Evolutionary conservation across 2,329 filamentous ascomycete genomes (phyloP).

Genomic region (Aureobasidium sp.): DNA sequence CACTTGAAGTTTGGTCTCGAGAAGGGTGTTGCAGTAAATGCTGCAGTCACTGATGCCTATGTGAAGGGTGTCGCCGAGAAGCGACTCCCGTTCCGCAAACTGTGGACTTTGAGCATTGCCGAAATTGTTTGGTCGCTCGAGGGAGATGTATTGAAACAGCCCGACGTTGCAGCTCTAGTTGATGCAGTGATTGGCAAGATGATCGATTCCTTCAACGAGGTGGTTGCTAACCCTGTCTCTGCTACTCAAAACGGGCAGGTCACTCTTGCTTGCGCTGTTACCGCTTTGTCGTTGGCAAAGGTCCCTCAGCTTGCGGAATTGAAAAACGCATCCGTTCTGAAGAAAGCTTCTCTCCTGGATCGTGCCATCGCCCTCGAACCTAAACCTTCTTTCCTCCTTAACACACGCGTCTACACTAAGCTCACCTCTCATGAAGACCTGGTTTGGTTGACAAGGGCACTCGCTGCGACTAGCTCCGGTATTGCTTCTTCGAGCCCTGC

Average conservation of each 20-base stretch:
- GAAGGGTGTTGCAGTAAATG: slow-evolving; percentile 53
- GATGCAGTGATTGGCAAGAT: slow-evolving; percentile 47
- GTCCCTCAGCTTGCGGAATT: slow-evolving; percentile 46
- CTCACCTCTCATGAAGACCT: slow-evolving; percentile 65
- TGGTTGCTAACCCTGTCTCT: slow-evolving; percentile 64
- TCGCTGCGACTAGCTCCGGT: slow-evolving; percentile 38
- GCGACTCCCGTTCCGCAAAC: slow-evolving; percentile 62
- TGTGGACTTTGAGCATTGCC: slow-evolving; percentile 71
- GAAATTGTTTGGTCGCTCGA: slow-evolving; percentile 56
- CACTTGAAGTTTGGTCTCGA: slow-evolving; percentile 55
- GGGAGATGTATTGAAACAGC: slow-evolving; percentile 39
- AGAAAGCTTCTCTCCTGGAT: slow-evolving; percentile 53
- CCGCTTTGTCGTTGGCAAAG: slow-evolving; percentile 50
- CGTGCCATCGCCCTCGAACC: slow-evolving; percentile 62
- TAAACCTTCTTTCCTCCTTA: slow-evolving; percentile 82
- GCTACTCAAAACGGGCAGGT: slow-evolving; percentile 78
- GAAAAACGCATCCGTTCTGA: slow-evolving; percentile 48
- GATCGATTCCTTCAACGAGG: slow-evolving; percentile 66
- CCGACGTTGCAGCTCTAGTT: slow-evolving; percentile 38
- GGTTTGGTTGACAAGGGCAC: slow-evolving; percentile 63
- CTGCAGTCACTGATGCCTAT: slow-evolving; percentile 59
- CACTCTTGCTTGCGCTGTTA: slow-evolving; percentile 65
- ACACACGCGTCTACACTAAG: slow-evolving; percentile 76
- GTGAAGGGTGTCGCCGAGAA: slow-evolving; percentile 81
- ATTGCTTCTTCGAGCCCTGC: slow-evolving; percentile 24